Percentiles rank a stretch among this genome's conserved stretches.
Evolutionary conservation across 2,329 filamentous ascomycete genomes (phyloP).

Genomic region (Aureobasidium subglaciale): DNA sequence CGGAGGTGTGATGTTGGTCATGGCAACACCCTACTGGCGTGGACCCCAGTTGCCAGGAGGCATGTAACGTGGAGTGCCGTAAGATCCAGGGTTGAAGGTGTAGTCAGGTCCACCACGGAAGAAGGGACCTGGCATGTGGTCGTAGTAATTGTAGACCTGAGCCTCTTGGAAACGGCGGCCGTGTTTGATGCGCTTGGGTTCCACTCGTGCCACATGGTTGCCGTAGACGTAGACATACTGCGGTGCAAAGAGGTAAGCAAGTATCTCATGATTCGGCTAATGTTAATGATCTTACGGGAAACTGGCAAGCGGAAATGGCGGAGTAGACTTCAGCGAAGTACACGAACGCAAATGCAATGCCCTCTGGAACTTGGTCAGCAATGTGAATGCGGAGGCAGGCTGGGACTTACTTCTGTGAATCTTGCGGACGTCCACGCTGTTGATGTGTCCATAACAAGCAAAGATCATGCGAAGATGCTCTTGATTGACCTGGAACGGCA

Average conservation of each 20-base stretch:
- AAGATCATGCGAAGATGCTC: slow-evolving; percentile 6
- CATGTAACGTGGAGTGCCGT: neutral
- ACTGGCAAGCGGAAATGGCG: neutral
- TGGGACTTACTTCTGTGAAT: neutral
- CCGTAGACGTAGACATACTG: neutral
- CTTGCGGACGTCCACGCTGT: neutral
- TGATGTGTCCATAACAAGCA: slow-evolving; percentile 9
- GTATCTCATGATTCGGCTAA: neutral
- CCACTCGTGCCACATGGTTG: neutral
- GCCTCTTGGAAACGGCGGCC: neutral
- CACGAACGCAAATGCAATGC: neutral
- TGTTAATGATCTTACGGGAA: neutral
- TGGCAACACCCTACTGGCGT: neutral
- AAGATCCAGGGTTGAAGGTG: neutral
- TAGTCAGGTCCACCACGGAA: neutral
- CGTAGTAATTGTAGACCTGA: neutral
- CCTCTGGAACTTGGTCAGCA: neutral
- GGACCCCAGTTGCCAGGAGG: neutral
- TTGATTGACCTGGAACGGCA: slow-evolving; percentile 6
- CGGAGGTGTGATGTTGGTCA: neutral
- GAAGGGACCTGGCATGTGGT: neutral
- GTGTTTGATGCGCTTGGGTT: neutral
- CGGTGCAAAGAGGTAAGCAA: neutral
- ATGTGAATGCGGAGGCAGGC: neutral
- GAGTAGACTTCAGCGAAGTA: neutral